Conservation (phyloP, 1,284 basidiomycete species). For the Heimioporus retisporus region DNA sequence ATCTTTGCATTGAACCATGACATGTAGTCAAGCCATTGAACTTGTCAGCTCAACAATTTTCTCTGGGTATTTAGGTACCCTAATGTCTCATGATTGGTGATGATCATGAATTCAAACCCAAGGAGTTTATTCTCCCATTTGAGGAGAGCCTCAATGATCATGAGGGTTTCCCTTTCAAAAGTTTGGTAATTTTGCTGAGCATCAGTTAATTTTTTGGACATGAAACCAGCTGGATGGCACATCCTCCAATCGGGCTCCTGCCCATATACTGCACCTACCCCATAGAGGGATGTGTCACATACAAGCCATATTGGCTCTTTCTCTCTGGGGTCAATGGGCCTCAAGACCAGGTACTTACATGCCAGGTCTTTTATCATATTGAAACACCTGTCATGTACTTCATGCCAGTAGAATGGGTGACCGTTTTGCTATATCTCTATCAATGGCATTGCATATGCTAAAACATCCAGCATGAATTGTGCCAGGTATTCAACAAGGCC, state of each 20-base stretch:
- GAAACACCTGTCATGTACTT: neutral
- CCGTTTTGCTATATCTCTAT: slow-evolving; percentile 42
- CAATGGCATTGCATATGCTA: slow-evolving; percentile 10
- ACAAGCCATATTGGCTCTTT: slow-evolving; percentile 53
- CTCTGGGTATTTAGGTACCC: neutral
- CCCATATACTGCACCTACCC: slow-evolving; percentile 51
- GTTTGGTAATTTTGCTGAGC: slow-evolving; percentile 27
- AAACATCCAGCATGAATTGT: slow-evolving; percentile 50
- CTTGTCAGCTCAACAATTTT: neutral
- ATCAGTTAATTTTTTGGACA: slow-evolving; percentile 22
- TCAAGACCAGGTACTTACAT: neutral
- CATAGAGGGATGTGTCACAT: slow-evolving; percentile 50
- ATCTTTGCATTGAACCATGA: neutral
- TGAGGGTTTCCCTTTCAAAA: slow-evolving; percentile 38
- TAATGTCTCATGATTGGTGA: neutral
- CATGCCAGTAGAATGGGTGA: slow-evolving; percentile 30
- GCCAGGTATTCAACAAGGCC: slow-evolving; percentile 53
- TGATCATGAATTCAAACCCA: neutral
- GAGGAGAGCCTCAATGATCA: slow-evolving; percentile 1
- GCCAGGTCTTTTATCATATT: slow-evolving; percentile 3
- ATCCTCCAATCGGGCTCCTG: slow-evolving; percentile 35
- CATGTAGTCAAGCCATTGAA: neutral
- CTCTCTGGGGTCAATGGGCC: neutral
- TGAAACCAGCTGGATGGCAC: slow-evolving; percentile 50
- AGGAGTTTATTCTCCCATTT: slow-evolving; percentile 6